Percentiles rank a stretch among this genome's conserved stretches.
Conservation (phyloP, 345 rosid genomes). For the Gossypioides kirkii region DNA sequence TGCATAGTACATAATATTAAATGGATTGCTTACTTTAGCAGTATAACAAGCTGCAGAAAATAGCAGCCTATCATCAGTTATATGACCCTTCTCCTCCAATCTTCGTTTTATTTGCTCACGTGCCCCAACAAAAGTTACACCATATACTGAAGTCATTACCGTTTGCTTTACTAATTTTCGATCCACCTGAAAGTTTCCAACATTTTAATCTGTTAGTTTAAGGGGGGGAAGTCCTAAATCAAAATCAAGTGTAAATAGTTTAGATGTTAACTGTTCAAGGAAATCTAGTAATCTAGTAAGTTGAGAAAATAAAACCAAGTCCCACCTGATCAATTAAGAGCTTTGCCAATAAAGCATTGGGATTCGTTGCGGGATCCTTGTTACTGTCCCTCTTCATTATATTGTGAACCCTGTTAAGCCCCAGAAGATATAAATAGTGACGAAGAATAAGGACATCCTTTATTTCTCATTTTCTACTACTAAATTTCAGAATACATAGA, state of each 20-base stretch:
- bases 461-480: neutral
- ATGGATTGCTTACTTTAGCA: slow-evolving; percentile 64
- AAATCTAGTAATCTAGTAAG: neutral
- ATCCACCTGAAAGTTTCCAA: slow-evolving; percentile 68
- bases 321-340: slow-evolving; percentile 72
- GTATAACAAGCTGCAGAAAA: slow-evolving; percentile 86
- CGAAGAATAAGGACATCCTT: neutral
- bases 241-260: neutral
- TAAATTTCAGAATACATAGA: neutral
- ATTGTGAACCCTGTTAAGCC: slow-evolving; percentile 61
- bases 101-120: slow-evolving; percentile 95
- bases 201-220: slow-evolving; percentile 14
- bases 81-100: slow-evolving; percentile 82
- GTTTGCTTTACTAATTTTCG: slow-evolving; percentile 93
- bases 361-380: slow-evolving; percentile 68
- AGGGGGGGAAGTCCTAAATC: neutral
- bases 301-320: slow-evolving; percentile 15
- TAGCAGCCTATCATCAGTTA: slow-evolving; percentile 72
- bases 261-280: slow-evolving; percentile 1
- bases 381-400: slow-evolving; percentile 77
- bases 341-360: slow-evolving; percentile 74
- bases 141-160: slow-evolving; percentile 99
- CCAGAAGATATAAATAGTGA: neutral
- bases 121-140: slow-evolving; percentile 95
- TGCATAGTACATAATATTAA: neutral